Evolutionary conservation across 1,284 basidiomycete species (phyloP).

Genomic region (Pterula multifida): DNA sequence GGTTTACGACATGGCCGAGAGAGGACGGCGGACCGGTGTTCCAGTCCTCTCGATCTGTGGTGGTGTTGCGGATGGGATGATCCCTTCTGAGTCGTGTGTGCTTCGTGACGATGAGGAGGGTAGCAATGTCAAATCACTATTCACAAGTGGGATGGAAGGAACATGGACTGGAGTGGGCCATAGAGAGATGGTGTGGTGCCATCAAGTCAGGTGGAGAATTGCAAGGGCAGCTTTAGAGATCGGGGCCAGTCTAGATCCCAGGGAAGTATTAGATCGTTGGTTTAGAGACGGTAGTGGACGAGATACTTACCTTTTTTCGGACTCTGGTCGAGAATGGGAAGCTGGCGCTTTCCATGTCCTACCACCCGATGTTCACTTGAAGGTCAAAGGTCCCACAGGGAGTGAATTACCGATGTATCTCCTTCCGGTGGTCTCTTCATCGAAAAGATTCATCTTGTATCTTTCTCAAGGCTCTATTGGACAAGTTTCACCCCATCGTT

Average conservation of each 20-base stretch:
- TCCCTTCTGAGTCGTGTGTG: slow-evolving; percentile 85
- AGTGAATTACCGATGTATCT: slow-evolving; percentile 31
- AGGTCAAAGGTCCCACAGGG: slow-evolving; percentile 29
- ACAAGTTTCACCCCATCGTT: slow-evolving; percentile 35
- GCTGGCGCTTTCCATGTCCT: slow-evolving; percentile 23
- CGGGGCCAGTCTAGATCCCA: slow-evolving; percentile 21
- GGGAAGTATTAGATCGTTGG: slow-evolving; percentile 45
- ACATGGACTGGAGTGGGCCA: slow-evolving; percentile 95
- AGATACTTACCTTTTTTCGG: not conserved
- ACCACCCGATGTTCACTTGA: slow-evolving; percentile 23
- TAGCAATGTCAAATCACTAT: slow-evolving; percentile 59
- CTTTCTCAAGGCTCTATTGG: slow-evolving; percentile 46
- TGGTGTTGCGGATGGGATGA: slow-evolving; percentile 85
- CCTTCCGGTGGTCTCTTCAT: slow-evolving; percentile 27
- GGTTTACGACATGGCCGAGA: slow-evolving; percentile 45
- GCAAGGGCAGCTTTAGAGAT: slow-evolving; percentile 72
- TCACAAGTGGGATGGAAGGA: slow-evolving; percentile 79
- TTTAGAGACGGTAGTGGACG: slow-evolving; percentile 40
- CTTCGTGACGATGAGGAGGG: slow-evolving; percentile 22
- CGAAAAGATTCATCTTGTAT: slow-evolving; percentile 34
- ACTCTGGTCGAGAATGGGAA: slow-evolving; percentile 6
- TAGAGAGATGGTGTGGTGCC: slow-evolving; percentile 96
- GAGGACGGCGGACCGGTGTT: slow-evolving; percentile 24
- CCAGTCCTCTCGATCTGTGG: slow-evolving; percentile 86
- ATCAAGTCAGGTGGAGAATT: slow-evolving; percentile 86